Evolutionary conservation across 179 eudicot species (phyloP), one percentile per base, ranked within the genome.

Genomic region (Silene vulgaris): DNA sequence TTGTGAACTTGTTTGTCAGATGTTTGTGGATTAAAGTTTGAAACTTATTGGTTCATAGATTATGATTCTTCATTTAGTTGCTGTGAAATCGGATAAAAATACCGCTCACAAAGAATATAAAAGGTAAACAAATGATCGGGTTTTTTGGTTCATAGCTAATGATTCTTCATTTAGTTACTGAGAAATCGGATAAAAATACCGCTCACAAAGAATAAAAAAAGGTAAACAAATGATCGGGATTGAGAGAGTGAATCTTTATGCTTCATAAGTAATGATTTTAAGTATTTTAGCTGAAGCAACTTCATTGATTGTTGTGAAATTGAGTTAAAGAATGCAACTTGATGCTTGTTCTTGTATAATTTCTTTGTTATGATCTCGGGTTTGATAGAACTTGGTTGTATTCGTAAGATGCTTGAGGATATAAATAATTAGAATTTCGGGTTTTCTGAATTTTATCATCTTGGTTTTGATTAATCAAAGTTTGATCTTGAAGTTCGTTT

Each of bases 11-110:
- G 48, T 40, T 4, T 8, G 1, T 40, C 48, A 64, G 37, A 64
- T 63, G 68, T 64, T 64, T 64, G 68, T 26, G 40, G 2, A 63
- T 3, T 37, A 12, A 63, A 29, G 59, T 32, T 30, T 66, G 0
- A 17, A 63, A 26, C 30, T 72, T 21, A 45, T 68, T 59, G 73
- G 37, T 32, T 32, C 37, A 32, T 32, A 0, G 37, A 32, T 32
- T 3, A 32, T 35, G 40, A 35, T 35, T 35, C 26, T 71, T 74
- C 57, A 20, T 8, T 74, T 72, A 72, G 70, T 78, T 56, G 50
- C 54, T 77, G 71, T 45, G 61, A 50, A 68, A 29, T 40, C 48
- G 48, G 48, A 7, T 40, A 8, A 7, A 40, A 40, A 40, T 40
- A 40, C 48, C 48, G 48, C 61, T 40, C 12, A 40, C 48, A 40